Base-by-base conservation (phyloP, 768 basidiomycete genomes). In the Rhodotorula babjevae region DNA sequence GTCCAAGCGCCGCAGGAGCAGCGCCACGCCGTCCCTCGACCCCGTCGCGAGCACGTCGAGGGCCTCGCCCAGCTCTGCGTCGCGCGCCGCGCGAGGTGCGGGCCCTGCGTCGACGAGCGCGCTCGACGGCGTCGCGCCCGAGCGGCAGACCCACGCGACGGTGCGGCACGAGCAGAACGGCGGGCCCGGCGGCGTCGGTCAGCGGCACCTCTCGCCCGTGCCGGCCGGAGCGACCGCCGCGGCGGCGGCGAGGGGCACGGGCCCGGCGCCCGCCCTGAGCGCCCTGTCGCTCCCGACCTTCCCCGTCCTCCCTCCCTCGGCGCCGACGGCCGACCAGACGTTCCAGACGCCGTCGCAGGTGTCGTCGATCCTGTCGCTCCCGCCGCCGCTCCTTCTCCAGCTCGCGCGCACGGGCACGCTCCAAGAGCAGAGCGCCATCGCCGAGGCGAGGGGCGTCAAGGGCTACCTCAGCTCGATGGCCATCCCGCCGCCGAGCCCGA, bases 401-500 rank as follows among this genome's bases (percentile, higher is more conserved):
- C 71, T 75, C 47, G 76, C 74, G 10, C n/a, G 74, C 8, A 67
- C 76, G 29, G 61, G 68, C 33, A 61, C 63, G 29, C 65, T 65
- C 10, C 42, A 25, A 1, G 73, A 73, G 33, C 73, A 74, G 29
- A 31, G 40, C 19, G 60, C 44, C 8, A 68, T 75, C 40, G 71
- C 74, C 19, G 59, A 56, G 36, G 18, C 23, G 6, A 40, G 36
- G 8, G 46, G 63, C 5, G 69, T 57, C 29, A 55, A 16, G 15
- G 40, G 50, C 21, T 77, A 72, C 68, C 63, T 77, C 29, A 59
- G 68, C 14, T 7, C 50, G 23, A 77, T 77, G 76, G 46, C 66
- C 31, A 63, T 77, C n/a, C 76, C 76, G 12, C 76, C 76, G 16
- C 76, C 76, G 42, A 69, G 68, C 11, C 76, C 76, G 36, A 66